These are phyloP conservation scores for Zymoseptoria passerinii DNA, from an alignment of 2,329 filamentous ascomycete species.

Conservation along the genomic window DNA sequence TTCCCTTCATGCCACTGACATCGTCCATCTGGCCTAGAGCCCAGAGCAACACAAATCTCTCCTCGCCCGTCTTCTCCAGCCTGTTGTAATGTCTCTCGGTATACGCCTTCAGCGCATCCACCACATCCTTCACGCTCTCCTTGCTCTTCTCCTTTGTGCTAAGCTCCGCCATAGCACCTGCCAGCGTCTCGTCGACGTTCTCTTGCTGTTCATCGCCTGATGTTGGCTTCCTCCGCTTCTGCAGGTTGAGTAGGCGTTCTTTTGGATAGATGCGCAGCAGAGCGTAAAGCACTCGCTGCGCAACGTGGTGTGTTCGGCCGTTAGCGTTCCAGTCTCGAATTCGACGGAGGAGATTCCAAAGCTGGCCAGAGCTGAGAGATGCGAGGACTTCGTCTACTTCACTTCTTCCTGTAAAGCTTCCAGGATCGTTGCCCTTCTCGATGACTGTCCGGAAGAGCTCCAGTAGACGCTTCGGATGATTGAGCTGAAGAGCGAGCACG, in stretches of 20 bases:
- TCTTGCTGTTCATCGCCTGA: slow-evolving; percentile 7
- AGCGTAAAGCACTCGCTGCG: slow-evolving; percentile 75
- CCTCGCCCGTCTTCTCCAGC: slow-evolving; percentile 82
- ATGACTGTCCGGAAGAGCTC: slow-evolving; percentile 75
- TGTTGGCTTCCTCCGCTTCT: slow-evolving; percentile 25
- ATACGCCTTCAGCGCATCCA: slow-evolving; percentile 81
- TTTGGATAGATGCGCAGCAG: slow-evolving; percentile 76
- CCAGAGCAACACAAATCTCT: slow-evolving; percentile 91
- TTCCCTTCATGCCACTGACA: slow-evolving; percentile 31
- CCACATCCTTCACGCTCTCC: slow-evolving; percentile 68
- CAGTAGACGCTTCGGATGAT: slow-evolving; percentile 83
- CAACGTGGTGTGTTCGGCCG: slow-evolving; percentile 72
- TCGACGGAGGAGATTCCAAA: slow-evolving; percentile 72
- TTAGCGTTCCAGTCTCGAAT: slow-evolving; percentile 98
- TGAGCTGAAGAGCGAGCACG: slow-evolving; percentile 80
- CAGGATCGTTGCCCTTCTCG: slow-evolving; percentile 53
- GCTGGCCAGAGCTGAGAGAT: slow-evolving; percentile 72
- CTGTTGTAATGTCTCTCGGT: slow-evolving; percentile 88
- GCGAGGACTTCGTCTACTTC: slow-evolving; percentile 75
- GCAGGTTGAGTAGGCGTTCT: slow-evolving; percentile 54
- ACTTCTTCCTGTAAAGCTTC: slow-evolving; percentile 54
- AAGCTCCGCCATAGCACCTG: slow-evolving; percentile 25
- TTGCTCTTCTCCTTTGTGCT: slow-evolving; percentile 38
- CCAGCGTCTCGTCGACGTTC: slow-evolving; percentile 23
- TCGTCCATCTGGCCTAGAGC: slow-evolving; percentile 88